Conservation (phyloP, 331 rosid genomes). For the Arachis monticola region DNA sequence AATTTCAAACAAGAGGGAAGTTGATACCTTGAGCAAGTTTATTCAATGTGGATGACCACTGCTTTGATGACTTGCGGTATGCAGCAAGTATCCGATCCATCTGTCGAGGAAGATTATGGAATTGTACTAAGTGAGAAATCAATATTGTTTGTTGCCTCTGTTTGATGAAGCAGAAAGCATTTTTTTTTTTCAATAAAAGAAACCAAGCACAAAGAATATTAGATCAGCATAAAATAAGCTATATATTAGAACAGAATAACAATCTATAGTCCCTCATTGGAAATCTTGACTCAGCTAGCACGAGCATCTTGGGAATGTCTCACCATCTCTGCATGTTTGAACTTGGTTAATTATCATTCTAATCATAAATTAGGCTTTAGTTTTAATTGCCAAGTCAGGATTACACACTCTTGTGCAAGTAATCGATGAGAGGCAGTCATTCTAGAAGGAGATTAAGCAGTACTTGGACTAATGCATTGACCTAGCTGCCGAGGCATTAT, state of each 20-base stretch:
- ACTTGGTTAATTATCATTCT: too few species aligned
- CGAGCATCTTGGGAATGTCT: neutral
- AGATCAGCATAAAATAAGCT: neutral
- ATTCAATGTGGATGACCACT: conserved; percentile 85
- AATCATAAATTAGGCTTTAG: too few species aligned
- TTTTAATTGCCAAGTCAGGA: too few species aligned
- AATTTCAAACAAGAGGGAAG: conserved; percentile 22
- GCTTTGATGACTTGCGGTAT: conserved; percentile 83
- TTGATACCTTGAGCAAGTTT: conserved; percentile 75
- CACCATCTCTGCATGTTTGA: neutral
- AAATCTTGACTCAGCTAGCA: neutral
- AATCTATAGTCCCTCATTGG: conserved; percentile 1
- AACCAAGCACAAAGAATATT: neutral
- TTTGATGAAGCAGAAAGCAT: neutral
- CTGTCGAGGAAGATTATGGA: conserved; percentile 43
- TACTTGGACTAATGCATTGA: too few species aligned
- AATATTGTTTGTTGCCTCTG: neutral
- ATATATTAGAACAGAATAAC: neutral
- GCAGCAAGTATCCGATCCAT: conserved; percentile 84
- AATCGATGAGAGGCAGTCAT: too few species aligned
- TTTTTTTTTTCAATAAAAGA: too few species aligned
- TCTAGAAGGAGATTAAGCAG: too few species aligned
- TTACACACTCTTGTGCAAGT: too few species aligned
- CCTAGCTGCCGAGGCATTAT: too few species aligned
- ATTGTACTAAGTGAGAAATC: neutral